These are phyloP conservation scores for Ophiostoma sp. DNA, from an alignment of 2,329 filamentous ascomycete species.

Conservation along the genomic window DNA sequence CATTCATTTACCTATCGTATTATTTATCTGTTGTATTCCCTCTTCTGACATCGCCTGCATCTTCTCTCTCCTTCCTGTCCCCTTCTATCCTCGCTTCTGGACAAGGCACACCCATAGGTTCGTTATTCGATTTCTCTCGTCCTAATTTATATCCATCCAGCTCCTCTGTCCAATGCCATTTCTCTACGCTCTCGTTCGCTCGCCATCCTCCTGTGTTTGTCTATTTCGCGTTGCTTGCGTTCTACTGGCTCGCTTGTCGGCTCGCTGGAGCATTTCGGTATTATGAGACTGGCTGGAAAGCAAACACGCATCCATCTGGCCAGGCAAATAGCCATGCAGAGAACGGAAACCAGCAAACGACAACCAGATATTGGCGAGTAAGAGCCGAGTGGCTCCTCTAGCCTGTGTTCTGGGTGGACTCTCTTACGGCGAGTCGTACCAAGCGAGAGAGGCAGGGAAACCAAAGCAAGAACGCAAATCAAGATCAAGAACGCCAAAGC, in stretches of 20 bases:
- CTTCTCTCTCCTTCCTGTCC: not conserved
- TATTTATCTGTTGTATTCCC: slow-evolving; percentile 9
- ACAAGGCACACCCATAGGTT: slow-evolving; percentile 3
- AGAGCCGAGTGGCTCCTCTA: slow-evolving; percentile 5
- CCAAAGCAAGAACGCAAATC: not conserved
- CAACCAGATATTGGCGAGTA: not conserved
- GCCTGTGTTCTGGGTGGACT: not conserved
- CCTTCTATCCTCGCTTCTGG: not conserved
- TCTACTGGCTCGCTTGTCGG: slow-evolving; percentile 7
- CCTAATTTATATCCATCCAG: not conserved
- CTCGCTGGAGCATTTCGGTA: not conserved
- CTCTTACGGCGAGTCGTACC: not conserved
- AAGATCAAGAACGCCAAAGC: not conserved
- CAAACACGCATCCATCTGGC: not conserved
- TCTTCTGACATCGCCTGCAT: not conserved
- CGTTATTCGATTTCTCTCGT: not conserved
- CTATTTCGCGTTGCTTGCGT: not conserved
- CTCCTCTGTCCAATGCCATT: not conserved
- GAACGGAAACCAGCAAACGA: slow-evolving; percentile 10
- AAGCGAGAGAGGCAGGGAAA: not conserved
- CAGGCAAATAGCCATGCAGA: slow-evolving; percentile 1
- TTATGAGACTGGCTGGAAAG: slow-evolving; percentile 12
- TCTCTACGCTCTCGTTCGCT: not conserved
- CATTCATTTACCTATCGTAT: not conserved
- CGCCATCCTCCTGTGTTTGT: not conserved